Base-by-base conservation (phyloP, 257 asterid species). In the Plantago ovata region DNA sequence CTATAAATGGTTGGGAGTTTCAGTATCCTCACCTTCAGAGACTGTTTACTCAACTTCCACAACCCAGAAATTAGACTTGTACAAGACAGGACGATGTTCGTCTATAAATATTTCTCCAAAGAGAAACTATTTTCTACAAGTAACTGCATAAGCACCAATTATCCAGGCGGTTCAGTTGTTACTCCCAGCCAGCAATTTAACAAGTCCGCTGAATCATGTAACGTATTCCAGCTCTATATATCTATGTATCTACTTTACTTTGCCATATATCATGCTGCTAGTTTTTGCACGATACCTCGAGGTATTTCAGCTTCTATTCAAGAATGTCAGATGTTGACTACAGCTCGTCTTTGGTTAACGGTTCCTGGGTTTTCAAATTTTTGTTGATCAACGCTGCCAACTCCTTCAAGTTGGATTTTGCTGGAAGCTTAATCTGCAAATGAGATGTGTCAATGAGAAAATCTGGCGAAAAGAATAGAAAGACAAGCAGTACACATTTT, bases 331-430 rank as follows among this genome's bases (percentile, higher is more conserved):
- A 58, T 49, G 56, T 20, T 40, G 68, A 71, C 79, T 80, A 89
- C 14, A 93, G 84, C 67, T 89, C 97, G 72, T 93, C 98, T 74
- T 81, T 93, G 59, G 75, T 50, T 56, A 51, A 54, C 10, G 61
- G 53, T 52, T 69, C 83, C 50, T 76, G 75, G 59, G 60, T 62
- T 79, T 84, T 89, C 65, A 93, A 60, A 20, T 69, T 66, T 49
- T 73, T 79, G 91, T 93, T 89, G 79, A 86, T 82, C 51, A 82
- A 77, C 38, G 84, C 71, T 20, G 97, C 95, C 73, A 82, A 63
- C 0, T 86, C 97, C 78, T 92, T 92, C 55, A 76, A 56, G 70
- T 83, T 65, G 28, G 95, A 82, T 60, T 84, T 86, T 19, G 84
- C 71, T 4, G 95, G 72, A 50, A 92, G 67, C 65, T 66, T 70